Conservation (phyloP, 169 alveolate species). For the Babesia caballi region DNA sequence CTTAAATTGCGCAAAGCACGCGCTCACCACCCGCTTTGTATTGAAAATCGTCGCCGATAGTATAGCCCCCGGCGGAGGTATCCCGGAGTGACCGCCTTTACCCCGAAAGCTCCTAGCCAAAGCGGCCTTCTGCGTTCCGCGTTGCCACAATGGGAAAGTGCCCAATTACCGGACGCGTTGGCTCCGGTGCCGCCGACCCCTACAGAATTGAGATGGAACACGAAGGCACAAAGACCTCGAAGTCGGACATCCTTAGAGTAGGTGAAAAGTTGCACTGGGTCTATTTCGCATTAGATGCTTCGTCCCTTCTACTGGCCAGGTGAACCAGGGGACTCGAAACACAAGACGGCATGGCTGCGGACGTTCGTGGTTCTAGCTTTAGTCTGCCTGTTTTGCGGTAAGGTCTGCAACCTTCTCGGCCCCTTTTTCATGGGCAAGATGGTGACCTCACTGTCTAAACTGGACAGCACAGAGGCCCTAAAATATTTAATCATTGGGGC, state of each 20-base stretch:
- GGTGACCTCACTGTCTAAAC: not conserved
- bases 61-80: too few species aligned
- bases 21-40: too few species aligned
- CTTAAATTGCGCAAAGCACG: too few species aligned
- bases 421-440: slow-evolving; percentile 41
- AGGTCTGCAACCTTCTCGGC: slow-evolving; percentile 25
- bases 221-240: not conserved
- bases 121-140: not conserved
- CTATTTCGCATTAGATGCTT: too few species aligned
- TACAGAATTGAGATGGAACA: not conserved
- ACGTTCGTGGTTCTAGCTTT: slow-evolving; percentile 21
- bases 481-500: not conserved
- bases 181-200: not conserved
- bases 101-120: too few species aligned
- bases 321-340: not conserved
- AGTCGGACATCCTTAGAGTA: not conserved
- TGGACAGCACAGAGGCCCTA: not conserved
- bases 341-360: slow-evolving; percentile 13
- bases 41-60: too few species aligned
- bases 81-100: too few species aligned
- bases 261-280: too few species aligned
- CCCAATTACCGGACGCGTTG: slow-evolving; percentile 7
- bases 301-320: slow-evolving; percentile 60
- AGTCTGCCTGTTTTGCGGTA: slow-evolving; percentile 33
- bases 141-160: slow-evolving; percentile 21